Evolutionary conservation across 352 stramenopile genomes (phyloP).

Genomic region (Pythium periplocum): DNA sequence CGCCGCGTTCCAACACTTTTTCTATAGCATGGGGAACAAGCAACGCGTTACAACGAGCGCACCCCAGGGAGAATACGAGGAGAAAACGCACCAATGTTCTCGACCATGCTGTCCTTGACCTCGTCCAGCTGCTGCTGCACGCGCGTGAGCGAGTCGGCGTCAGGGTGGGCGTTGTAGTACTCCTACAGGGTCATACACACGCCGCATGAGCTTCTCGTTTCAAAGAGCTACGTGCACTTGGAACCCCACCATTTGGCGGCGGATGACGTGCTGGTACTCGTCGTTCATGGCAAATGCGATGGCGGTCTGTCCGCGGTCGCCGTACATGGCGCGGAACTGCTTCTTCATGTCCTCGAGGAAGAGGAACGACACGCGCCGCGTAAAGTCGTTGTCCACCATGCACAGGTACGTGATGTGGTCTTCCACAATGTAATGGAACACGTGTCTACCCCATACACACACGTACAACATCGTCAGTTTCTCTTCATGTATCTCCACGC

Average conservation of each 20-base stretch:
- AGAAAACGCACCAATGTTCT: conserved; percentile 91
- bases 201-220: neutral
- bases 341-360: conserved; percentile 98
- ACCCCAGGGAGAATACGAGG: neutral
- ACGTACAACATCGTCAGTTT: conserved; percentile 6
- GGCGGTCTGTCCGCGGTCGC: conserved; percentile 74
- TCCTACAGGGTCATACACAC: conserved; percentile 25
- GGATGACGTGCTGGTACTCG: conserved; percentile 94
- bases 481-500: too few species aligned
- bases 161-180: conserved; percentile 84
- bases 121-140: conserved; percentile 97
- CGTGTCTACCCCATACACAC: conserved; percentile 34
- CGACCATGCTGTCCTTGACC: conserved; percentile 98
- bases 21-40: conserved; percentile 39
- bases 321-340: conserved; percentile 84
- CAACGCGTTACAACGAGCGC: too few species aligned
- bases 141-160: conserved; percentile 88
- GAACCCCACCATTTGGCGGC: conserved; percentile 84
- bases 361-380: conserved; percentile 95
- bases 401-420: conserved; percentile 96
- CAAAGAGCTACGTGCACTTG: neutral
- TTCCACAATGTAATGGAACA: conserved; percentile 97
- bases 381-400: conserved; percentile 95
- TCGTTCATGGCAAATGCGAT: conserved; percentile 99
- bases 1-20: conserved; percentile 96